phyloP scores from a whole-genome alignment of 2,329 filamentous ascomycete genomes.

The Raffaelea ambrosiae region DNA sequence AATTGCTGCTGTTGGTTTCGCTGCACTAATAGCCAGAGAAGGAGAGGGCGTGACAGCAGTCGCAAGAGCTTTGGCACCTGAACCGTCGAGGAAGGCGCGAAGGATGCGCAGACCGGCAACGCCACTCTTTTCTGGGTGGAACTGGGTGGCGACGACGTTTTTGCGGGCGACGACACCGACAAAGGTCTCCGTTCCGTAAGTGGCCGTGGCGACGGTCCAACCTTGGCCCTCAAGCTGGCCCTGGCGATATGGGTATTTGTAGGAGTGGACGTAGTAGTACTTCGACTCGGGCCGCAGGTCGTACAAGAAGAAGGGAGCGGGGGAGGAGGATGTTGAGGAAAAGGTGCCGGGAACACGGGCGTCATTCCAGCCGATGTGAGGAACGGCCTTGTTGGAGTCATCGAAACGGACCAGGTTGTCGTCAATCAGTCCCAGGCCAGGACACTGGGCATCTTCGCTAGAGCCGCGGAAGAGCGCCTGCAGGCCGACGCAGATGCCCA shows the following conservation, averaged over 20 bases:
- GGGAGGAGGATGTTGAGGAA: neutral
- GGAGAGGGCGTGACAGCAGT: slow-evolving; percentile 14
- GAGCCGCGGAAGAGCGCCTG: slow-evolving; percentile 87
- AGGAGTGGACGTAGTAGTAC: slow-evolving; percentile 98
- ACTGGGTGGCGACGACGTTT: slow-evolving; percentile 87
- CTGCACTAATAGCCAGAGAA: neutral
- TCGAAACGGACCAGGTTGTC: slow-evolving; percentile 67
- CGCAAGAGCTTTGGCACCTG: slow-evolving; percentile 44
- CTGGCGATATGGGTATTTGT: slow-evolving; percentile 67
- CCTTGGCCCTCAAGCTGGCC: slow-evolving; percentile 71
- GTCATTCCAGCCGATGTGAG: slow-evolving; percentile 98
- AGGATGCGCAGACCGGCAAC: slow-evolving; percentile 77
- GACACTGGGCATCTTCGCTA: slow-evolving; percentile 61
- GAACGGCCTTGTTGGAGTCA: slow-evolving; percentile 75
- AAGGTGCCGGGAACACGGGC: slow-evolving; percentile 50
- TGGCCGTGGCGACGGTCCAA: slow-evolving; percentile 86
- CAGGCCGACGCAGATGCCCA: slow-evolving; percentile 93
- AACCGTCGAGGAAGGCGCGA: slow-evolving; percentile 76
- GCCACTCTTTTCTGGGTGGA: slow-evolving; percentile 96
- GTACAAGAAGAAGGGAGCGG: slow-evolving; percentile 50
- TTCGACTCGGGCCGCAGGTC: slow-evolving; percentile 74
- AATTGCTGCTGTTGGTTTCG: too few relatives aligned
- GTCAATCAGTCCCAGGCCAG: slow-evolving; percentile 69
- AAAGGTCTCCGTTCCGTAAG: slow-evolving; percentile 83
- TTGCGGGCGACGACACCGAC: slow-evolving; percentile 80